phyloP scores from a whole-genome alignment of 441 rosid species.

The Pelargonium cotyledonis region DNA sequence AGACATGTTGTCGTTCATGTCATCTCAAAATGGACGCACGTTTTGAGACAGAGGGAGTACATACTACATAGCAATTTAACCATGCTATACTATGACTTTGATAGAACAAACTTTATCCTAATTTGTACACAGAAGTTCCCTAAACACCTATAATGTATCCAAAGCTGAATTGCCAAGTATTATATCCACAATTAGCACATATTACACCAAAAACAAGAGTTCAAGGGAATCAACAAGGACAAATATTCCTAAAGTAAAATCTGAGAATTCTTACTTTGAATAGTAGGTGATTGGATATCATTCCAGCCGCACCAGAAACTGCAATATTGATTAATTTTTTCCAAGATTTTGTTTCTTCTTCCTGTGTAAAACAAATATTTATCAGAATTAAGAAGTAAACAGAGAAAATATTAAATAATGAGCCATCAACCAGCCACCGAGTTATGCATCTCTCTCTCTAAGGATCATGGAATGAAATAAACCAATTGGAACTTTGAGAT shows the following conservation, averaged over 20 bases:
- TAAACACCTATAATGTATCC: background rate
- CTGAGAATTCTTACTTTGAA: constrained; percentile 57
- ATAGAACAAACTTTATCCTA: background rate
- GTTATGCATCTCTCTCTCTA: background rate
- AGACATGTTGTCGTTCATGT: no score
- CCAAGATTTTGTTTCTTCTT: constrained; percentile 88
- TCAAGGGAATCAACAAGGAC: background rate
- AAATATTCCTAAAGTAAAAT: background rate
- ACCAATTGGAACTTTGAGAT: no score
- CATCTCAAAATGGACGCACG: no score
- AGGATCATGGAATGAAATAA: no score
- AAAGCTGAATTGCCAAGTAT: background rate
- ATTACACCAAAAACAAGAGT: background rate
- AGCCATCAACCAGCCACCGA: background rate
- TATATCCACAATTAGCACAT: background rate
- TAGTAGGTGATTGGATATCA: constrained; percentile 88
- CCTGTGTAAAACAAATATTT: constrained; percentile 36
- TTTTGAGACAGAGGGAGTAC: no score
- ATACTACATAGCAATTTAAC: background rate
- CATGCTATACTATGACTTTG: background rate
- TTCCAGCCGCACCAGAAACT: constrained; percentile 95
- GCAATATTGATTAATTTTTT: constrained; percentile 69
- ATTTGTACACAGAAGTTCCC: background rate
- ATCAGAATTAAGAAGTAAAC: background rate
- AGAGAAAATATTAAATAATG: background rate